Conservation (phyloP, 805 yeast genomes). For the Cyberlindnera japonica region DNA sequence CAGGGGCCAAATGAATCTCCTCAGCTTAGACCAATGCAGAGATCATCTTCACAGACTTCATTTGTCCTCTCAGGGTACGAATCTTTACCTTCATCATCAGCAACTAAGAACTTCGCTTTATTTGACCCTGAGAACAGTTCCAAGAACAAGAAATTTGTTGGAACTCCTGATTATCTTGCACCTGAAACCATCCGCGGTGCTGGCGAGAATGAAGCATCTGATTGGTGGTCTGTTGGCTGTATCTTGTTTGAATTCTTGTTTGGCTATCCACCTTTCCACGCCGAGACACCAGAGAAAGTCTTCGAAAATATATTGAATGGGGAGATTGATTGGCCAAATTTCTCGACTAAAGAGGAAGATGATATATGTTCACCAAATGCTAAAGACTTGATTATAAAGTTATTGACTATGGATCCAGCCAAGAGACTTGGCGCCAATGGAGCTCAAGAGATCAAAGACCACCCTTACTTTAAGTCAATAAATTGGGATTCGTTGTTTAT, state of each 20-base stretch:
- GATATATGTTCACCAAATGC: slow-evolving; percentile 62
- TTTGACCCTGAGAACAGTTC: slow-evolving; percentile 67
- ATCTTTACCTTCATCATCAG: slow-evolving; percentile 11
- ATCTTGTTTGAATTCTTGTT: slow-evolving; percentile 86
- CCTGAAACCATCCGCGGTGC: slow-evolving; percentile 91
- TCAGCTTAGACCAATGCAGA: slow-evolving; percentile 41
- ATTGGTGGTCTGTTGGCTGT: slow-evolving; percentile 99
- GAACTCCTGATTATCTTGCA: slow-evolving; percentile 96
- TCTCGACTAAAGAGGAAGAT: slow-evolving; percentile 50
- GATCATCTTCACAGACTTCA: slow-evolving; percentile 54
- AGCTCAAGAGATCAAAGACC: slow-evolving; percentile 71
- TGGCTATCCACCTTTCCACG: slow-evolving; percentile 96
- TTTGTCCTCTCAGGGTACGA: slow-evolving; percentile 54
- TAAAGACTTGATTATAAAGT: slow-evolving; percentile 61
- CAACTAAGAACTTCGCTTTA: slow-evolving; percentile 48
- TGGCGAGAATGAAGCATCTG: slow-evolving; percentile 78
- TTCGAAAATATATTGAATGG: slow-evolving; percentile 77
- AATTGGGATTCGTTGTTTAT: slow-evolving; percentile 72
- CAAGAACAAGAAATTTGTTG: slow-evolving; percentile 70
- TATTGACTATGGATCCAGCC: slow-evolving; percentile 61
- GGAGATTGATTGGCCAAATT: slow-evolving; percentile 79
- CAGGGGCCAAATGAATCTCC: too few relatives aligned
- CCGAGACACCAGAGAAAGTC: slow-evolving; percentile 69
- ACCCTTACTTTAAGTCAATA: slow-evolving; percentile 69
- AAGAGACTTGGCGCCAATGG: slow-evolving; percentile 77